Evolutionary conservation across 345 rosid species (phyloP).

Genomic region (Syzygium oleosum): DNA sequence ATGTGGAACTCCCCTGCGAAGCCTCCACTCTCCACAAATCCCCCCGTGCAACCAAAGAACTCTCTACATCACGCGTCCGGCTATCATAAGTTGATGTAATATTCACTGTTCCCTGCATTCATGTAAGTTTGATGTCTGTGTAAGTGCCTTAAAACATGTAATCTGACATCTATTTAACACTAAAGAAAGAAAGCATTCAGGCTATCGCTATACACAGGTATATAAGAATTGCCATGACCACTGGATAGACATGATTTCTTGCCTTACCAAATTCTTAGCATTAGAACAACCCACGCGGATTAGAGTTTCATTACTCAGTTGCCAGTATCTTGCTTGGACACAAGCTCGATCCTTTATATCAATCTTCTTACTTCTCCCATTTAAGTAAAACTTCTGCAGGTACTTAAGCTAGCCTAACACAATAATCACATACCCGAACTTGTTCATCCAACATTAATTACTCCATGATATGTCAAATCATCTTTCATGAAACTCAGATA

Average conservation of each 20-base stretch:
- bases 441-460: not conserved
- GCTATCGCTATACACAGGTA: not conserved
- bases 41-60: conserved; percentile 83
- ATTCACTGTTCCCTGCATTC: conserved; percentile 59
- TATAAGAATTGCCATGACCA: not conserved
- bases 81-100: conserved; percentile 76
- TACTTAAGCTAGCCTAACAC: not conserved
- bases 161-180: not conserved
- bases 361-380: not conserved
- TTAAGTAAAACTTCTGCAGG: not conserved
- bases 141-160: not conserved
- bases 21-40: conserved; percentile 96
- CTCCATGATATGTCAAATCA: not conserved
- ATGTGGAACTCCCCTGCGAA: conserved; percentile 52
- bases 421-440: not conserved
- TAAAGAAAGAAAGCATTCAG: not conserved
- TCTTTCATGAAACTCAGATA: not conserved
- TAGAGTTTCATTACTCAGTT: not conserved
- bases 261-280: not conserved
- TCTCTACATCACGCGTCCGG: conserved; percentile 59
- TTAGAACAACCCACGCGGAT: not conserved
- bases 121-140: not conserved
- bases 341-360: not conserved
- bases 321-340: not conserved
- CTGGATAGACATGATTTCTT: not conserved